Conservation (phyloP, 371 early-diverging fungal species). For the Nematocida sp. region DNA sequence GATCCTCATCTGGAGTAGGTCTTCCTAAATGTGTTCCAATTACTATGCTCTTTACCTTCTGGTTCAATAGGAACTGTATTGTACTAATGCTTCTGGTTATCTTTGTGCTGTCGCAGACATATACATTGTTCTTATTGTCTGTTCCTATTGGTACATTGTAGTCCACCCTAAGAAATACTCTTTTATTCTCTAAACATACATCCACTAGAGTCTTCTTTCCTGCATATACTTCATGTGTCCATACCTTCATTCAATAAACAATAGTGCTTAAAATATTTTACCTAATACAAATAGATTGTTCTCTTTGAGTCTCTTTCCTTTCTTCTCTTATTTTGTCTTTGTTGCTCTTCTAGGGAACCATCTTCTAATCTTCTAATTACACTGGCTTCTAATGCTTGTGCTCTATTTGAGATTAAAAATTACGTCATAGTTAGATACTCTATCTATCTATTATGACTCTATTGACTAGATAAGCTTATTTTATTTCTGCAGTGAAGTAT, state of each 20-base stretch:
- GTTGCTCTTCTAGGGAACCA: background rate
- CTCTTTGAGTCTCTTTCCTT: no score
- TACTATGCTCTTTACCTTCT: slow-evolving; percentile 69
- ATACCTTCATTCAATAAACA: slow-evolving; percentile 19
- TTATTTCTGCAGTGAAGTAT: no score
- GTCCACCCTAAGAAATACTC: slow-evolving; percentile 71
- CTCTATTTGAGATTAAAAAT: no score
- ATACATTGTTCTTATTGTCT: no score
- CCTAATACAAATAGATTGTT: no score
- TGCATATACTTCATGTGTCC: slow-evolving; percentile 49
- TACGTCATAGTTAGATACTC: no score
- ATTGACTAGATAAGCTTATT: no score
- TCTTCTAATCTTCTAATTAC: slow-evolving; percentile 42
- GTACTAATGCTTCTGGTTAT: slow-evolving; percentile 89
- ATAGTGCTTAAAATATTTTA: background rate
- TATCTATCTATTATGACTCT: no score
- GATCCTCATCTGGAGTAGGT: slow-evolving; percentile 71
- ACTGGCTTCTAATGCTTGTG: no score
- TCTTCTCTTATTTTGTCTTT: no score
- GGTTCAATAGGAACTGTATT: slow-evolving; percentile 71
- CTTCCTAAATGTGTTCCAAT: slow-evolving; percentile 95
- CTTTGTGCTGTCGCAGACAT: slow-evolving; percentile 65
- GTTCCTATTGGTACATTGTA: slow-evolving; percentile 97
- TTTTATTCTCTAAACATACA: slow-evolving; percentile 43
- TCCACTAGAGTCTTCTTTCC: slow-evolving; percentile 44